These are phyloP conservation scores for Alternaria sp. DNA, from an alignment of 2,329 filamentous ascomycete genomes.

Conservation along the genomic window DNA sequence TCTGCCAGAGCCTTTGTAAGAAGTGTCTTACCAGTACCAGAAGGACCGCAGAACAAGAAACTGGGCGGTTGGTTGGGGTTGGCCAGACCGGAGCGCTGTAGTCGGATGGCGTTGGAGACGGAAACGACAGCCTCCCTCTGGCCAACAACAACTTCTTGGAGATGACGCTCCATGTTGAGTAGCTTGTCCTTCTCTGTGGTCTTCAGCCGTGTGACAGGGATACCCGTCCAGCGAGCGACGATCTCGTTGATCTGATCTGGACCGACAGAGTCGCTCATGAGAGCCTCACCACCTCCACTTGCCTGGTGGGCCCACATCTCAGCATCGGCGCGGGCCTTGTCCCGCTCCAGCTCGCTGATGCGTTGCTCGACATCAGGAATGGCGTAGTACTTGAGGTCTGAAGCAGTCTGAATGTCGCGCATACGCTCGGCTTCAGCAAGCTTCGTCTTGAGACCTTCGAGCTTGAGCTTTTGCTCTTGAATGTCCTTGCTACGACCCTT, in stretches of 20 bases:
- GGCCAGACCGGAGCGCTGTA: constrained; percentile 91
- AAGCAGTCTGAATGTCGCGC: constrained; percentile 84
- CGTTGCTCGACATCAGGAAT: constrained; percentile 88
- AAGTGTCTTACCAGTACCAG: constrained; percentile 96
- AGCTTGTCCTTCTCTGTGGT: constrained; percentile 98
- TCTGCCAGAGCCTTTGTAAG: constrained; percentile 97
- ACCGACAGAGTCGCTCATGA: constrained; percentile 92
- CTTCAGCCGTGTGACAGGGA: constrained; percentile 91
- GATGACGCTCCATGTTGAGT: constrained; percentile 92
- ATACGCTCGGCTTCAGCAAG: constrained; percentile 91
- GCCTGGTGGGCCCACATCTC: constrained; percentile 66
- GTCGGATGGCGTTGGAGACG: constrained; percentile 93
- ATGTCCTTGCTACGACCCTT: constrained; percentile 91
- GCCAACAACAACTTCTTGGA: constrained; percentile 86
- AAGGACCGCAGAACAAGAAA: constrained; percentile 98
- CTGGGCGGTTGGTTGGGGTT: constrained; percentile 98
- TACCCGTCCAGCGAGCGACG: constrained; percentile 96
- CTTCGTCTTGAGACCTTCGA: constrained; percentile 90
- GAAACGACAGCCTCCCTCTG: constrained; percentile 93
- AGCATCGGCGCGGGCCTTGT: constrained; percentile 81
- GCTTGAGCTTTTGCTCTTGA: constrained; percentile 92
- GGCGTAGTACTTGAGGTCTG: constrained; percentile 95
- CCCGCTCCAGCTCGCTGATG: constrained; percentile 82
- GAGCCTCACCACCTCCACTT: constrained; percentile 66
- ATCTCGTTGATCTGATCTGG: constrained; percentile 99